Conservation (phyloP, 257 asterid species). For the Solanum dulcamara region DNA sequence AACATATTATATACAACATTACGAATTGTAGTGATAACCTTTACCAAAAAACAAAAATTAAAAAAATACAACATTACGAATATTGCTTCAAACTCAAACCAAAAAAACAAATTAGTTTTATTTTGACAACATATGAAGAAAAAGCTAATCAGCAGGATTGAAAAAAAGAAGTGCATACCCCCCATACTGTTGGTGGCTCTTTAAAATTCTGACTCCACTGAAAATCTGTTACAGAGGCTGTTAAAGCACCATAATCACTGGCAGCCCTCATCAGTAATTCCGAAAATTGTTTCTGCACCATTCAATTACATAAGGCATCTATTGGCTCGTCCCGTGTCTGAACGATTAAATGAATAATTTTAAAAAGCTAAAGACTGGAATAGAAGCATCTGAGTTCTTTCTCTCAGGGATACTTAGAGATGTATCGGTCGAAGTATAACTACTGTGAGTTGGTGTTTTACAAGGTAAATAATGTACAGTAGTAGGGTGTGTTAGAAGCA, state of each 20-base stretch:
- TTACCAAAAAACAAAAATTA: no score
- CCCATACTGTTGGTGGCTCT: slow-evolving; percentile 96
- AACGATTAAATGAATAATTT: background rate
- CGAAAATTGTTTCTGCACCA: slow-evolving; percentile 87
- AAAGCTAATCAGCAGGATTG: background rate
- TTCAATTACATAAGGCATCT: background rate
- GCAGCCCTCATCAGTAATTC: slow-evolving; percentile 96
- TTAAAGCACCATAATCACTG: slow-evolving; percentile 89
- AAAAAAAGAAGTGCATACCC: slow-evolving; percentile 37
- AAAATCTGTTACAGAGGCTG: slow-evolving; percentile 85
- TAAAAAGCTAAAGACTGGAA: background rate
- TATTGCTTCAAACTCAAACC: background rate
- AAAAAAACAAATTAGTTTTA: background rate
- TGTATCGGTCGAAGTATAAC: background rate
- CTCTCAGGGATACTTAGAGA: background rate
- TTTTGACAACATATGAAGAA: background rate
- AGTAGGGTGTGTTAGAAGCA: background rate
- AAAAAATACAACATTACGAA: background rate
- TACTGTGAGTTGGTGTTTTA: background rate
- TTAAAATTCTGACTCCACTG: slow-evolving; percentile 97
- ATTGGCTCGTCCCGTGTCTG: background rate
- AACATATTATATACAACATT: background rate
- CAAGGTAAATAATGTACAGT: background rate
- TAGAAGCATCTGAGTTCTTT: background rate
- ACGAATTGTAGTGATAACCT: no score